These are phyloP conservation scores for Candida sojae DNA, from an alignment of 1,139 yeast species.

Conservation along the genomic window DNA sequence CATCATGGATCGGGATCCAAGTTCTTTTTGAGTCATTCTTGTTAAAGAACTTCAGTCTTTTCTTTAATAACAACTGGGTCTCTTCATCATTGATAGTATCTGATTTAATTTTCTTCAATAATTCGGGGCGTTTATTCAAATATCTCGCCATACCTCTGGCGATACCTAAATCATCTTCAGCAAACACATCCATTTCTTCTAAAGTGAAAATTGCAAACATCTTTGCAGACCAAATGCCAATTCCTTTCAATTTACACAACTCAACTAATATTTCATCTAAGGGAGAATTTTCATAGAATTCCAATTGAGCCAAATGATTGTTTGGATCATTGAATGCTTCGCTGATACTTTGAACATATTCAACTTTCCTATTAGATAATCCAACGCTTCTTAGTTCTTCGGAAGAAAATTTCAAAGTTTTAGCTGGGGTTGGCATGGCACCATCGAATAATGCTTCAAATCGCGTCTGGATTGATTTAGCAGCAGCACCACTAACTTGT, in stretches of 20 bases:
- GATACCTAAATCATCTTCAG: slow-evolving; percentile 80
- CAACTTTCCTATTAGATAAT: slow-evolving; percentile 66
- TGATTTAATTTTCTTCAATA: slow-evolving; percentile 42
- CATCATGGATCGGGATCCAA: slow-evolving; percentile 67
- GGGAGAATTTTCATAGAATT: slow-evolving; percentile 35
- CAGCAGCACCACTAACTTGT: slow-evolving; percentile 87
- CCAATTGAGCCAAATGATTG: slow-evolving; percentile 37
- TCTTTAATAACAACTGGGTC: slow-evolving; percentile 28
- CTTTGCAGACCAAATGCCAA: slow-evolving; percentile 90
- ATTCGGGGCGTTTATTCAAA: slow-evolving; percentile 54
- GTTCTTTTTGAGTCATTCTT: slow-evolving; percentile 46
- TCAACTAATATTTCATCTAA: slow-evolving; percentile 56
- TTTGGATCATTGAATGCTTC: slow-evolving; percentile 49
- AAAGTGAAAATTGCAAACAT: slow-evolving; percentile 81
- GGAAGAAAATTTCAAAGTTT: slow-evolving; percentile 37
- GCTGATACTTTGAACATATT: slow-evolving; percentile 64
- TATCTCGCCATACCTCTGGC: slow-evolving; percentile 78
- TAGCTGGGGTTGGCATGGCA: slow-evolving; percentile 54
- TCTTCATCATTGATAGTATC: slow-evolving; percentile 32
- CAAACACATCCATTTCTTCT: slow-evolving; percentile 67
- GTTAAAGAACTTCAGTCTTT: slow-evolving; percentile 36
- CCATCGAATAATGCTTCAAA: slow-evolving; percentile 41
- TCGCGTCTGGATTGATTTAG: slow-evolving; percentile 57
- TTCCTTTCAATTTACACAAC: slow-evolving; percentile 67
- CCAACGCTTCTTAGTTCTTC: slow-evolving; percentile 66